phyloP scores from a whole-genome alignment of 805 yeast genomes.

The Candida manassasensis region DNA sequence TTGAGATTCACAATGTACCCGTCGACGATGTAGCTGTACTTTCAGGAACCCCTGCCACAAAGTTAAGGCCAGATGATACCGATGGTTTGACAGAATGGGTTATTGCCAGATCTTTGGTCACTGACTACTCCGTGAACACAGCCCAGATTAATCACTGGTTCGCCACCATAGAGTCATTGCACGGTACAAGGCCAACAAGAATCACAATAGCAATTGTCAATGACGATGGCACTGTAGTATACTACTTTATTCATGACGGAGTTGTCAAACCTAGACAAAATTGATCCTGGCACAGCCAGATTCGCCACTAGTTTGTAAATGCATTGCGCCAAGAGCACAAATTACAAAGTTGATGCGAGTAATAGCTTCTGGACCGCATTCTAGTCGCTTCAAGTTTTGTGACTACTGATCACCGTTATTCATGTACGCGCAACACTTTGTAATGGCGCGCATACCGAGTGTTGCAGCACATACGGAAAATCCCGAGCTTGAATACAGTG shows the following conservation, averaged over 20 bases:
- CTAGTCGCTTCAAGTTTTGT: no score
- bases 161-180: slow-evolving; percentile 14
- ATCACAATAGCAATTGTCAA: slow-evolving; percentile 53
- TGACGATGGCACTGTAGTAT: slow-evolving; percentile 68
- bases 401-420: no score
- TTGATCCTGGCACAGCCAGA: slow-evolving; percentile 16
- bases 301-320: no score
- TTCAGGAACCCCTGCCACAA: slow-evolving; percentile 30
- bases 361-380: no score
- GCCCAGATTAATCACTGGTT: slow-evolving; percentile 39
- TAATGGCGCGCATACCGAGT: no score
- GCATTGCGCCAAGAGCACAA: no score
- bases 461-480: no score
- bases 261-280: slow-evolving; percentile 59
- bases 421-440: no score
- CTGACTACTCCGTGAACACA: slow-evolving; percentile 27
- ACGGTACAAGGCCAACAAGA: slow-evolving; percentile 33
- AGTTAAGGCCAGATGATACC: slow-evolving; percentile 19
- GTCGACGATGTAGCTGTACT: slow-evolving; percentile 11
- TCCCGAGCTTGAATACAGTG: no score
- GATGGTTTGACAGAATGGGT: slow-evolving; percentile 34
- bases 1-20: slow-evolving; percentile 13
- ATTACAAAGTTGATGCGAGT: no score
- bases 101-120: slow-evolving; percentile 27
- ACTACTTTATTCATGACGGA: slow-evolving; percentile 64